These are phyloP conservation scores for Elaeagnus macrophylla DNA, from an alignment of 306 rosid genomes.

Conservation along the genomic window DNA sequence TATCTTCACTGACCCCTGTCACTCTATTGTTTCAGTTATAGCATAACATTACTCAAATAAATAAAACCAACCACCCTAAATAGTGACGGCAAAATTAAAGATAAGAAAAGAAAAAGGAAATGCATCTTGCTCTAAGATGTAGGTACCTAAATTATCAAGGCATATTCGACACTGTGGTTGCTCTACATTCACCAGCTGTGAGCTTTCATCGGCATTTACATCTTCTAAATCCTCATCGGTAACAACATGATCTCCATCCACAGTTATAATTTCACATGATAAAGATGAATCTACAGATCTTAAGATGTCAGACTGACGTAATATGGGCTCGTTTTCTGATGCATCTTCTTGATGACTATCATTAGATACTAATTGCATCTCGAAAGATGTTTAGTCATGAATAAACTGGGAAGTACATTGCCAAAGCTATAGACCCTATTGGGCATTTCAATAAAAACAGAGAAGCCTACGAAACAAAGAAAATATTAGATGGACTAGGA, in stretches of 20 bases:
- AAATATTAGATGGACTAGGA: slow-evolving; percentile 14
- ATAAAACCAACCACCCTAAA: slow-evolving; percentile 3
- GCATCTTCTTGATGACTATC: slow-evolving; percentile 45
- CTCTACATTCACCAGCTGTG: slow-evolving; percentile 57
- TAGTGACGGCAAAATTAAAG: slow-evolving; percentile 9
- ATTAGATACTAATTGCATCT: slow-evolving; percentile 75
- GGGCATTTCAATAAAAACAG: slow-evolving; percentile 50
- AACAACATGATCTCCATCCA: slow-evolving; percentile 23
- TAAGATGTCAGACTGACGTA: slow-evolving; percentile 39
- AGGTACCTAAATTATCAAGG: slow-evolving; percentile 79
- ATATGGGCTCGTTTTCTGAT: slow-evolving; percentile 71
- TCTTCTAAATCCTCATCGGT: slow-evolving; percentile 33
- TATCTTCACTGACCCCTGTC: background rate
- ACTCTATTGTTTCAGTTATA: background rate
- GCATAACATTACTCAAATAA: background rate
- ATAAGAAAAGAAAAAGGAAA: slow-evolving; percentile 11
- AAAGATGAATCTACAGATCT: slow-evolving; percentile 44
- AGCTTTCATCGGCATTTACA: slow-evolving; percentile 41
- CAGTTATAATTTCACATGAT: slow-evolving; percentile 62
- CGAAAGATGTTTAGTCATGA: slow-evolving; percentile 40
- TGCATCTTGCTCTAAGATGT: slow-evolving; percentile 12
- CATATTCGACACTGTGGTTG: slow-evolving; percentile 92
- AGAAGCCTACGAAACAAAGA: slow-evolving; percentile 36
- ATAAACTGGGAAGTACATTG: slow-evolving; percentile 34
- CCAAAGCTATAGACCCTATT: slow-evolving; percentile 33